phyloP scores from a whole-genome alignment of 148 eudicot species.

The Suaeda aralocaspica region DNA sequence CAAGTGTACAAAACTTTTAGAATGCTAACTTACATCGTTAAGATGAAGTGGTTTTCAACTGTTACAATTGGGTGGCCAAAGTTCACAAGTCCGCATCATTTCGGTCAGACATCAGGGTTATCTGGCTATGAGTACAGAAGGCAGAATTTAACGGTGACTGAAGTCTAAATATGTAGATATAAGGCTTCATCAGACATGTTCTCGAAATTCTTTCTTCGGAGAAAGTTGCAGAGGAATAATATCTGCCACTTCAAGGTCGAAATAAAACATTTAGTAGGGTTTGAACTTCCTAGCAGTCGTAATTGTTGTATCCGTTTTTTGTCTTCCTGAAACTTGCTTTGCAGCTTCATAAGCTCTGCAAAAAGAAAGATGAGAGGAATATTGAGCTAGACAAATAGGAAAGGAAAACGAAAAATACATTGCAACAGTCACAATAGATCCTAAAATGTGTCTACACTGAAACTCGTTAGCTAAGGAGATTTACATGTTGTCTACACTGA shows the following conservation, averaged over 20 bases:
- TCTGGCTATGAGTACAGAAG: not conserved
- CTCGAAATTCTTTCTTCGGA: not conserved
- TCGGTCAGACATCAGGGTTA: not conserved
- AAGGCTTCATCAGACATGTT: not conserved
- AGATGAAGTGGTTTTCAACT: not conserved
- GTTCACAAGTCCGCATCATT: not conserved
- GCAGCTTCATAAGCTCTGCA: conserved; percentile 83
- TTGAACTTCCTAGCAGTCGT: conserved; percentile 80
- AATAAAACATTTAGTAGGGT: conserved; percentile 43
- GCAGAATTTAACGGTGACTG: not conserved
- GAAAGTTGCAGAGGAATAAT: not conserved
- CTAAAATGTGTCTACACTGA: too few relatives aligned
- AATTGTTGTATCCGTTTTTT: conserved; percentile 79
- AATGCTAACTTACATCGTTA: not conserved
- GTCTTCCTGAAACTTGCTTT: conserved; percentile 85
- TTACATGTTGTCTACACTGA: too few relatives aligned
- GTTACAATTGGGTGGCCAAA: not conserved
- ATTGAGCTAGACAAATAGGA: not conserved
- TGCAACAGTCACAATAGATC: not conserved
- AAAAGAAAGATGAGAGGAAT: not conserved
- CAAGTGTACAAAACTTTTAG: not conserved
- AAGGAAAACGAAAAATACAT: not conserved
- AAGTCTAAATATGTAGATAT: not conserved
- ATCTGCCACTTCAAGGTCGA: not conserved
- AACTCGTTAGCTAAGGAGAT: too few relatives aligned